Percentiles rank a stretch among this genome's conserved stretches.
Evolutionary conservation across 306 rosid species (phyloP).

Genomic region (Luffa aegyptiaca): DNA sequence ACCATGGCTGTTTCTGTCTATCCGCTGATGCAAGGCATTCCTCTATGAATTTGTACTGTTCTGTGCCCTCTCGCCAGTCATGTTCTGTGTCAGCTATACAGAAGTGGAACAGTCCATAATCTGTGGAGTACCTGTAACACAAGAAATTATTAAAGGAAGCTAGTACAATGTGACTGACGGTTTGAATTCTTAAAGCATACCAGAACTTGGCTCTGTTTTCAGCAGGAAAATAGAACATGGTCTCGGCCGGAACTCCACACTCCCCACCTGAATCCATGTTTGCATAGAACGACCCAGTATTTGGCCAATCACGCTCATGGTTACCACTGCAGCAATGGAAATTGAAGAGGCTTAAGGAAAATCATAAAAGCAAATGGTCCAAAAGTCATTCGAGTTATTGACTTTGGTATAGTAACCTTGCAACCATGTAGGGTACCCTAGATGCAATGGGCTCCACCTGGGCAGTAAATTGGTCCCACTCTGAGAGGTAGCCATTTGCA

Average conservation of each 20-base stretch:
- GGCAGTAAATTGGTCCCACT: constrained; percentile 94
- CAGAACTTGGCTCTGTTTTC: constrained; percentile 91
- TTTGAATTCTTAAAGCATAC: constrained; percentile 20
- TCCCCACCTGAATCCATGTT: constrained; percentile 87
- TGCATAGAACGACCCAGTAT: constrained; percentile 64
- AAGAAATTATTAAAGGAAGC: too few relatives aligned
- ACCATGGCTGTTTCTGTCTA: constrained; percentile 85
- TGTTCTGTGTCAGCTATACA: constrained; percentile 80
- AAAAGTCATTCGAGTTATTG: constrained; percentile 1
- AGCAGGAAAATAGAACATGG: constrained; percentile 86
- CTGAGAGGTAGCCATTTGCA: constrained; percentile 83
- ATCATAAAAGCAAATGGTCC: not conserved
- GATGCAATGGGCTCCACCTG: constrained; percentile 95
- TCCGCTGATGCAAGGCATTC: constrained; percentile 82
- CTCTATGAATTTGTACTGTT: constrained; percentile 83
- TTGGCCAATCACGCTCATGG: constrained; percentile 90
- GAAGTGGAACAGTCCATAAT: constrained; percentile 87
- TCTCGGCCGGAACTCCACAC: constrained; percentile 83
- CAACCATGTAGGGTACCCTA: constrained; percentile 75
- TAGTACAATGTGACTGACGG: too few relatives aligned
- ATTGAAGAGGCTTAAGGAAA: not conserved
- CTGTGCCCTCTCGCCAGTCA: constrained; percentile 91
- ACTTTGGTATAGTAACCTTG: constrained; percentile 36
- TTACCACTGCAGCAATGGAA: constrained; percentile 51
- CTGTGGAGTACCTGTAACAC: constrained; percentile 45